Conservation (phyloP, 441 rosid genomes). For the Euphorbia celastroides region DNA sequence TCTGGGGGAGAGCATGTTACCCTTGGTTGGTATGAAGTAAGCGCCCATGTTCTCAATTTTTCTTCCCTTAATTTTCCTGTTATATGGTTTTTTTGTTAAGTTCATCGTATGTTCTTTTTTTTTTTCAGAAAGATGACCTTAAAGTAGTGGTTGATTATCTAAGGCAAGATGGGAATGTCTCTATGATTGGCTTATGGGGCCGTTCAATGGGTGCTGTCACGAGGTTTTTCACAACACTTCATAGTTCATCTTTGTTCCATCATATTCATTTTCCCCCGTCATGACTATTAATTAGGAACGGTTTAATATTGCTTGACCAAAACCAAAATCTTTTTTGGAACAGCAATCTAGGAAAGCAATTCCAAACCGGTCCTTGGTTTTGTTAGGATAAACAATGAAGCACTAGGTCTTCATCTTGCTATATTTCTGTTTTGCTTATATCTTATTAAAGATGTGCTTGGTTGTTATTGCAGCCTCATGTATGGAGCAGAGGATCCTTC, state of each 20-base stretch:
- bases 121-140: constrained; percentile 88
- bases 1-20: too few relatives aligned
- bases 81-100: constrained; percentile 7
- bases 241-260: constrained; percentile 14
- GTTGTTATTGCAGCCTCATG: constrained; percentile 59
- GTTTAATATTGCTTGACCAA: too few relatives aligned
- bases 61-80: constrained; percentile 2
- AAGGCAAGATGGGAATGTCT: constrained; percentile 86
- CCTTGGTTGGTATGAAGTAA: constrained; percentile 92
- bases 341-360: too few relatives aligned
- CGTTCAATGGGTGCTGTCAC: constrained; percentile 99
- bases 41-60: constrained; percentile 15
- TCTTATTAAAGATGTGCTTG: constrained; percentile 17
- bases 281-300: too few relatives aligned
- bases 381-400: background rate
- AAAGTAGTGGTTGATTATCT: constrained; percentile 78
- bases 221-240: constrained; percentile 41
- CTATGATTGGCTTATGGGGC: constrained; percentile 96
- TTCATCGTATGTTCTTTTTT: constrained; percentile 20
- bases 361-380: too few relatives aligned
- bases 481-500: constrained; percentile 98
- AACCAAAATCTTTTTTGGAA: too few relatives aligned
- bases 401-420: background rate
- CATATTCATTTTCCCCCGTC: too few relatives aligned
- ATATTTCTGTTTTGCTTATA: constrained; percentile 13